Percentiles rank a stretch among this genome's conserved stretches.
phyloP scores from a whole-genome alignment of 2,329 filamentous ascomycete species.

The Nothomitra cinnamomea region DNA sequence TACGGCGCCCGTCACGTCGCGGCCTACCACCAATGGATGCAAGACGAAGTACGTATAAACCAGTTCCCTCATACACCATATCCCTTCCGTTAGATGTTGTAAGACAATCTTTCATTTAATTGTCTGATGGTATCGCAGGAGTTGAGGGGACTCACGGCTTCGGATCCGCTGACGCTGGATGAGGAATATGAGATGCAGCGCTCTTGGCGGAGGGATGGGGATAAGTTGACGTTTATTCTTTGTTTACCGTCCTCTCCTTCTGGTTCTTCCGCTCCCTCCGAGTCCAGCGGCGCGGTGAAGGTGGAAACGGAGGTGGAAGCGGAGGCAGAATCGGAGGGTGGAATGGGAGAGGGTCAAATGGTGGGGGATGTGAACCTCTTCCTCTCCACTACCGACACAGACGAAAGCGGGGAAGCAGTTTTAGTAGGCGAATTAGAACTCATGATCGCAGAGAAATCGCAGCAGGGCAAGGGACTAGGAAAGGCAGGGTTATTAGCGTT shows the following conservation, averaged over 20 bases:
- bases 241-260: constrained; percentile 33
- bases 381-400: constrained; percentile 28
- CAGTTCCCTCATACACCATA: neutral
- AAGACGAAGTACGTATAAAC: constrained; percentile 45
- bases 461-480: constrained; percentile 48
- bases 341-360: constrained; percentile 28
- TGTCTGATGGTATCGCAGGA: no score
- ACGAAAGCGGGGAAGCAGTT: constrained; percentile 11
- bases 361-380: constrained; percentile 47
- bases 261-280: constrained; percentile 1
- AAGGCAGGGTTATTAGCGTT: constrained; percentile 48
- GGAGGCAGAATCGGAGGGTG: no score
- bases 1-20: constrained; percentile 70
- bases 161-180: constrained; percentile 59
- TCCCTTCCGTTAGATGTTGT: neutral
- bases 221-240: constrained; percentile 87
- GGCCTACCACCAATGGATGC: constrained; percentile 83
- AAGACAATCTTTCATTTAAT: constrained; percentile 1
- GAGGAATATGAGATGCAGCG: constrained; percentile 83
- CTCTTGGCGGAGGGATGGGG: constrained; percentile 65
- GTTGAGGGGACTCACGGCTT: constrained; percentile 73
- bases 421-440: constrained; percentile 63
- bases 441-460: constrained; percentile 52
- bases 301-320: constrained; percentile 34
- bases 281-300: constrained; percentile 6